A percentile compares a stretch with the other conserved stretches of the same genome.
Conservation (phyloP, 78 protist species). For the Isochrysis galbana region DNA sequence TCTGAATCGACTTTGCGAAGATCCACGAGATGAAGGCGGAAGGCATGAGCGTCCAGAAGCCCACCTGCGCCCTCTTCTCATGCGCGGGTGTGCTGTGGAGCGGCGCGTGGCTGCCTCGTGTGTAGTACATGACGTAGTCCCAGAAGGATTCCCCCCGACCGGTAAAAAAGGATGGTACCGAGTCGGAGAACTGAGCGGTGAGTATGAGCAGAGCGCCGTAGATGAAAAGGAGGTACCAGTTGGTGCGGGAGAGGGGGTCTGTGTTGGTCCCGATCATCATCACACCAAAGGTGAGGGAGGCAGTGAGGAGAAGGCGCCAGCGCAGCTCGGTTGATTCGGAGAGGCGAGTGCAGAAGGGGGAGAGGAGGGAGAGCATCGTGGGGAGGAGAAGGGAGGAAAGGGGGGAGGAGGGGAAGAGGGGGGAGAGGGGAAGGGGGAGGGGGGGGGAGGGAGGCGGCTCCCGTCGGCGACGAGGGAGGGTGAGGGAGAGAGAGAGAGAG, state of each 20-base stretch:
- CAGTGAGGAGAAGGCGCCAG: neutral
- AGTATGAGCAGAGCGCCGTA: neutral
- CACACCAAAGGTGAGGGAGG: neutral
- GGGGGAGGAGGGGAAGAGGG: no score
- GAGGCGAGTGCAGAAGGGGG: neutral
- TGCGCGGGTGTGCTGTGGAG: neutral
- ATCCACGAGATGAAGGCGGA: constrained; percentile 11
- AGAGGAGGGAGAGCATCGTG: no score
- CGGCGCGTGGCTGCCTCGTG: neutral
- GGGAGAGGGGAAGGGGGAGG: no score
- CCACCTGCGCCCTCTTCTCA: neutral
- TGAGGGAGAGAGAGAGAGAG: no score
- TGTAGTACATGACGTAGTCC: neutral
- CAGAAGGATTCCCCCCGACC: neutral
- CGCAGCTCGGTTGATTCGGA: neutral
- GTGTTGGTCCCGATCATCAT: neutral
- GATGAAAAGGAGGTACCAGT: neutral
- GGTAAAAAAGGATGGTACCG: neutral
- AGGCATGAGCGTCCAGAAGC: constrained; percentile 17
- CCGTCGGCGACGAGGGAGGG: no score
- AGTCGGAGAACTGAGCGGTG: neutral
- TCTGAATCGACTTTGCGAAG: neutral
- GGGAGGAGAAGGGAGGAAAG: no score
- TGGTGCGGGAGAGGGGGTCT: neutral
- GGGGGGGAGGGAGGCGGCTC: no score